Evolutionary conservation across 202 grass and related monocot species (phyloP), one percentile per base, ranked within the genome.

Genomic region (Cymbopogon flexuosus): DNA sequence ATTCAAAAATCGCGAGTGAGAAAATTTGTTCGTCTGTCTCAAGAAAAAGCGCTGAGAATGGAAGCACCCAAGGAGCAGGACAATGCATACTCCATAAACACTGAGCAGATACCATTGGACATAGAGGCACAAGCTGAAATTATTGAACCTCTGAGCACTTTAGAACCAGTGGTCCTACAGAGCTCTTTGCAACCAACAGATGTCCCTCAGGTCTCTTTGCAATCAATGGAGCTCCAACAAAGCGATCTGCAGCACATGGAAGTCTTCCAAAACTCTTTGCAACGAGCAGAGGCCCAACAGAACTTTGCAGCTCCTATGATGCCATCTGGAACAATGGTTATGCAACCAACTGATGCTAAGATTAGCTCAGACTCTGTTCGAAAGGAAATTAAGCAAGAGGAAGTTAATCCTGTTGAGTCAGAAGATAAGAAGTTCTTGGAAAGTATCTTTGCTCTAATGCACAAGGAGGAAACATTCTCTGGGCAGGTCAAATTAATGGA

Each of bases 401-500:
- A 82, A 85, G 85, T 76, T 81, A 62, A 60, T 61, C 64, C 78
- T 58, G 87, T 95, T 79, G 85, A 89, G 56, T 92, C 85, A 36
- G 88, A 93, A 87, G 96, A 99, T 88, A 99, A 93, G 72, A 91
- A 89, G 19, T 91, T 99, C 36, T 69, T 99, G 70, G 90, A 95
- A 74, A 89, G 90, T 72, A 86, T 99, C 23, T 85, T 99, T 65
- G 89, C 72, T 56, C 80, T 95, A 70, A 95, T 95, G 96, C 86
- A 66, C 13, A 95, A 93, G 79, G 96, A 99, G 73, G 82, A 83
- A 49, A 91, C 84, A 16, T 99, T 99, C 75, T 86, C 90, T 67
- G 92, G 88, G 46, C 96, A 99, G 85, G 90, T 95, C 71, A 90
- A 92, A 76, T 81, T 99, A 68, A 93, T 99, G 90, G 82, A 99